Evolutionary conservation across 208 protist genomes (phyloP).

Genomic region (Angomonas deanei): DNA sequence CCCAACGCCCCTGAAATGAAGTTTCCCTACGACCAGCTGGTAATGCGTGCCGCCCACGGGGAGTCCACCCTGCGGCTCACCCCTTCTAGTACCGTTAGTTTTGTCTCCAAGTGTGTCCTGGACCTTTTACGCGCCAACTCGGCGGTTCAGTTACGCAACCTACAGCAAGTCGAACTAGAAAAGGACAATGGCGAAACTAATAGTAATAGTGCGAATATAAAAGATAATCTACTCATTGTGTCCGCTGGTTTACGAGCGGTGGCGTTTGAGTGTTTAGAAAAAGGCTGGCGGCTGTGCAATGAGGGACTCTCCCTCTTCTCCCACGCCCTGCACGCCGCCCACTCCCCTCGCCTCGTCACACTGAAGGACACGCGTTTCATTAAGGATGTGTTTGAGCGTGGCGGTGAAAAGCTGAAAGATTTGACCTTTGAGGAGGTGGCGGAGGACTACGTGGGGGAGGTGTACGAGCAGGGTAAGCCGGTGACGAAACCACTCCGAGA

Average conservation of each 20-base stretch:
- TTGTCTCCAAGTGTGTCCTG: conserved; percentile 49
- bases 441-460: conserved; percentile 14
- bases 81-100: conserved; percentile 40
- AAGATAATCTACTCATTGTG: conserved; percentile 23
- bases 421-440: conserved; percentile 43
- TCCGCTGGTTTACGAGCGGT: conserved; percentile 74
- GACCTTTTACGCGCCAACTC: conserved; percentile 58
- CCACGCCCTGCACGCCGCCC: conserved; percentile 30
- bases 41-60: conserved; percentile 63
- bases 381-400: conserved; percentile 38
- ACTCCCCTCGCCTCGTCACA: conserved; percentile 45
- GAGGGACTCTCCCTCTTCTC: conserved; percentile 69
- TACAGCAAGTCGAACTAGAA: too few relatives aligned
- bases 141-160: neutral
- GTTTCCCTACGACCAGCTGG: conserved; percentile 55
- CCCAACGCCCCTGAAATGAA: neutral
- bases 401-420: conserved; percentile 65
- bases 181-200: neutral
- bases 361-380: conserved; percentile 8
- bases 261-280: conserved; percentile 58
- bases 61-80: conserved; percentile 58
- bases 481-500: neutral
- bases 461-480: neutral
- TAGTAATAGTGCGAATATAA: neutral
- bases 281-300: conserved; percentile 69